Evolutionary conservation across 805 yeast genomes (phyloP).

Genomic region (Sugiyamaella valdiviana): DNA sequence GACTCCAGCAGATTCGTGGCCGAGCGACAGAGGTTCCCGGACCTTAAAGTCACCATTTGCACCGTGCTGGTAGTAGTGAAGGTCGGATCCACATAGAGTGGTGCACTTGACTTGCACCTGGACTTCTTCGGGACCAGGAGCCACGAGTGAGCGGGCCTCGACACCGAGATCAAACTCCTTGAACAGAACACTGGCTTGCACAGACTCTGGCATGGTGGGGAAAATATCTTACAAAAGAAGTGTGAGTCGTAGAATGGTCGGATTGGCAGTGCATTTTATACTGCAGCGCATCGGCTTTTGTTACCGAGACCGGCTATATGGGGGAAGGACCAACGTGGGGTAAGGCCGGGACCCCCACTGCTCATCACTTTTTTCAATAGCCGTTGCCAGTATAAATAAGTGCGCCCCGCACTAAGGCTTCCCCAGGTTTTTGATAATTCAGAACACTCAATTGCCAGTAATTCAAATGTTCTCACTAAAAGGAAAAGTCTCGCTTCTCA

Average conservation of each 20-base stretch:
- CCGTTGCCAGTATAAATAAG: neutral
- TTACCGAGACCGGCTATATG: neutral
- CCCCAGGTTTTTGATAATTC: too few species aligned
- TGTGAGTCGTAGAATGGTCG: neutral
- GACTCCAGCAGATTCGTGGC: slow-evolving; percentile 81
- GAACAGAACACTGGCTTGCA: slow-evolving; percentile 15
- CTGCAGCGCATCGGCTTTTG: neutral
- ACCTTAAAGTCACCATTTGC: slow-evolving; percentile 73
- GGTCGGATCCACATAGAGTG: slow-evolving; percentile 56
- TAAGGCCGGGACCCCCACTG: neutral
- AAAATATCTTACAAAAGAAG: neutral
- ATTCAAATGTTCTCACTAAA: slow-evolving; percentile 6
- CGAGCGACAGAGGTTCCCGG: slow-evolving; percentile 73
- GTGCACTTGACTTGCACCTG: slow-evolving; percentile 16
- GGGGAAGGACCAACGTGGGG: neutral
- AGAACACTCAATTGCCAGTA: too few species aligned
- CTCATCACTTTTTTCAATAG: neutral
- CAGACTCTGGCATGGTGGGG: slow-evolving; percentile 1
- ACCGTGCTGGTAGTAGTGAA: slow-evolving; percentile 76
- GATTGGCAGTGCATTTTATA: neutral
- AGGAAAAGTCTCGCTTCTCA: slow-evolving; percentile 26
- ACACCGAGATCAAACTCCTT: slow-evolving; percentile 17
- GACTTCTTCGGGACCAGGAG: slow-evolving; percentile 15
- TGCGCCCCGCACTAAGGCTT: too few species aligned
- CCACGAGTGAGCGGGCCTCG: slow-evolving; percentile 12